Evolutionary conservation across 2,329 filamentous ascomycete species (phyloP).

Genomic region (Colletotrichum somersetense): DNA sequence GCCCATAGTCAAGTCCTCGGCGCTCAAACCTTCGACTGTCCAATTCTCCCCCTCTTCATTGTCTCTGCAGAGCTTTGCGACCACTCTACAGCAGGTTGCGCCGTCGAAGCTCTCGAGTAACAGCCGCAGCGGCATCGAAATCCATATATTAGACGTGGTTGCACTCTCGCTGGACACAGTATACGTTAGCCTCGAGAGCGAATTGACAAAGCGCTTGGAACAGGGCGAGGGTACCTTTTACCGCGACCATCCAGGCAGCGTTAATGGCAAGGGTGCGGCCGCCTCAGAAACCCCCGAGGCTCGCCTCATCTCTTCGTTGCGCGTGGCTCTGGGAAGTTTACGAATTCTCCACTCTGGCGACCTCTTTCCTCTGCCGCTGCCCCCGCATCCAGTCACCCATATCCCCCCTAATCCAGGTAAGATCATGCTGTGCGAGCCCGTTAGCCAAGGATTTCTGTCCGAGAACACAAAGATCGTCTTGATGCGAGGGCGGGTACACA

Average conservation of each 20-base stretch:
- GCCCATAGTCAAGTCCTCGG: constrained; percentile 75
- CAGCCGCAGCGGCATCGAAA: constrained; percentile 83
- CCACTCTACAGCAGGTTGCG: constrained; percentile 77
- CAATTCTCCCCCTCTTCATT: constrained; percentile 80
- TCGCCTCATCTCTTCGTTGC: constrained; percentile 72
- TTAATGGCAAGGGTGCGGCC: constrained; percentile 58
- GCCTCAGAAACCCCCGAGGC: constrained; percentile 12
- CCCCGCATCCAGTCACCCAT: constrained; percentile 89
- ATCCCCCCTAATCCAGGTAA: constrained; percentile 85
- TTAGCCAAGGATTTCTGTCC: constrained; percentile 85
- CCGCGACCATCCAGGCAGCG: constrained; percentile 66
- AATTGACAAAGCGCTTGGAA: constrained; percentile 83
- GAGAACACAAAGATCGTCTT: constrained; percentile 87
- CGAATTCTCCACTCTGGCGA: constrained; percentile 88
- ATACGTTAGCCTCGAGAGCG: constrained; percentile 86
- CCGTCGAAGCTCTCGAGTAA: constrained; percentile 81
- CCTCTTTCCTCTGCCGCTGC: constrained; percentile 80
- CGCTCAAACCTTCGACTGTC: constrained; percentile 80
- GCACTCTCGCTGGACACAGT: constrained; percentile 86
- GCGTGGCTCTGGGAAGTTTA: constrained; percentile 79
- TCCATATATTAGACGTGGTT: constrained; percentile 83
- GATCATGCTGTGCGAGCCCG: constrained; percentile 93
- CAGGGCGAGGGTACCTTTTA: constrained; percentile 88
- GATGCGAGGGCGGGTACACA: constrained; percentile 71
- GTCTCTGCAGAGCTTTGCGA: constrained; percentile 83